Percentiles rank a stretch among this genome's conserved stretches.
Conservation (phyloP, 768 basidiomycete genomes). For the Pleurotus pulmonarius region DNA sequence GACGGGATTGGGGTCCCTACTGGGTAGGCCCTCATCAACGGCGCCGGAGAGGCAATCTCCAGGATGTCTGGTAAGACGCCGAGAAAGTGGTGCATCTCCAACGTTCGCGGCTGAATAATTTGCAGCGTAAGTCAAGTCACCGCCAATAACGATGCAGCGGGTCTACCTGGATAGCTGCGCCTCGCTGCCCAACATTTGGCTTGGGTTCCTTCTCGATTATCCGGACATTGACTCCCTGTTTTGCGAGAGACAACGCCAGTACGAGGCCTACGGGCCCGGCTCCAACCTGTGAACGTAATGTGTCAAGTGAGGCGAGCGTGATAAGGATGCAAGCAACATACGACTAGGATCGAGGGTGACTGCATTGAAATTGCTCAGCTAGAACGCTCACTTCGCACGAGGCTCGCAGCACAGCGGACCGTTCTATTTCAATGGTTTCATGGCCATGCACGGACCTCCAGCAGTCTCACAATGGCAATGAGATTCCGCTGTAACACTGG, state of each 20-base stretch:
- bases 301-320: not conserved
- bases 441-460: no score
- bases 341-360: not conserved
- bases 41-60: not conserved
- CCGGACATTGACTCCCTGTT: slow-evolving; percentile 44
- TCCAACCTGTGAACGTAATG: slow-evolving; percentile 30
- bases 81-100: slow-evolving; percentile 12
- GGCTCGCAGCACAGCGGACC: no score
- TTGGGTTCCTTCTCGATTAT: slow-evolving; percentile 43
- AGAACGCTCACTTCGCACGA: no score
- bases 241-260: slow-evolving; percentile 35
- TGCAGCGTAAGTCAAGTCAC: not conserved
- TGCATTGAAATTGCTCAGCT: not conserved
- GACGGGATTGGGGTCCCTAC: not conserved
- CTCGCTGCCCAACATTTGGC: slow-evolving; percentile 32
- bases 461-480: no score
- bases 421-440: no score
- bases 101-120: slow-evolving; percentile 12
- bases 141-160: not conserved
- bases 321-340: not conserved
- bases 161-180: slow-evolving; percentile 32
- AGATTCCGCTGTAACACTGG: no score
- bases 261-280: slow-evolving; percentile 44
- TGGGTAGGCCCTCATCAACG: not conserved
- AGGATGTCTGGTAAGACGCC: slow-evolving; percentile 9